Conservation (phyloP, 345 rosid species). For the Hibiscus mutabilis region DNA sequence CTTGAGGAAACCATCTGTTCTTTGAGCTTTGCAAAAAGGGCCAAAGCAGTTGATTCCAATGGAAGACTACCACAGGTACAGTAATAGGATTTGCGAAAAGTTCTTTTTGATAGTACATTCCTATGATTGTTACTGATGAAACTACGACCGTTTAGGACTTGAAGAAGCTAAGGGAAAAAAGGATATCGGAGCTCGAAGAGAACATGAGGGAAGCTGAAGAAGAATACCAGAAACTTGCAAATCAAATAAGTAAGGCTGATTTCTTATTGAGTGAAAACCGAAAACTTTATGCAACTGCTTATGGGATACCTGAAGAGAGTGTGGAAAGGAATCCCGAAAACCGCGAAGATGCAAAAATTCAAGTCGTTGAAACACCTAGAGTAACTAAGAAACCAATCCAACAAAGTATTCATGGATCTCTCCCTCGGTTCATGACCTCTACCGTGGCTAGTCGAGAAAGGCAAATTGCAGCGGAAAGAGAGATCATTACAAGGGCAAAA, state of each 20-base stretch:
- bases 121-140: constrained; percentile 3
- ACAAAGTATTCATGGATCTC: constrained; percentile 18
- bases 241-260: constrained; percentile 44
- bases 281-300: constrained; percentile 37
- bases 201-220: constrained; percentile 57
- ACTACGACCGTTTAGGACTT: constrained; percentile 34
- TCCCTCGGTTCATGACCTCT: constrained; percentile 80
- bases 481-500: constrained; percentile 29
- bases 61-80: constrained; percentile 54
- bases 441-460: constrained; percentile 88
- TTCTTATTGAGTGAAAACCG: constrained; percentile 45
- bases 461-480: constrained; percentile 51
- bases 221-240: constrained; percentile 32
- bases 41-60: constrained; percentile 61
- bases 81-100: neutral
- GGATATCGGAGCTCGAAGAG: constrained; percentile 50
- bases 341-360: constrained; percentile 22
- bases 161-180: constrained; percentile 45
- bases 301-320: constrained; percentile 23
- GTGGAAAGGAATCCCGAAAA: constrained; percentile 24
- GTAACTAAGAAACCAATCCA: constrained; percentile 27
- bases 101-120: neutral
- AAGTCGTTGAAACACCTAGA: constrained; percentile 25
- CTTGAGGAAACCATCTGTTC: constrained; percentile 79
- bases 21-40: constrained; percentile 73